Percentiles rank a stretch among this genome's conserved stretches.
Evolutionary conservation across 495 filamentous ascomycete genomes (phyloP).

Genomic region (Hypoxylon lenormandii): DNA sequence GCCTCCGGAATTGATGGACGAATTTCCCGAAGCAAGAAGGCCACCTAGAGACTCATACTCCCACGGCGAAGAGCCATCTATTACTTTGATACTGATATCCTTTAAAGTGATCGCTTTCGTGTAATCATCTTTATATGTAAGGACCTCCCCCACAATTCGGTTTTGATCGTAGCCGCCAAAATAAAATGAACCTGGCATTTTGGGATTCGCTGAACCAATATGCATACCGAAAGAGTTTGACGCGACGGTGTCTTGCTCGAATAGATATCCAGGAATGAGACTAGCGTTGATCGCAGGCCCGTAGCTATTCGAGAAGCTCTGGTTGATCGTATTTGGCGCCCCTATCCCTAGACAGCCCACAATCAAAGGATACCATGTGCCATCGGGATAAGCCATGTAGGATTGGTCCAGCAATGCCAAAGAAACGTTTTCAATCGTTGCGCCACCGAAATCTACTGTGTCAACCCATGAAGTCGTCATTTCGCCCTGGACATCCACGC

Average conservation of each 20-base stretch:
- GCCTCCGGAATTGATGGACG: conserved; percentile 37
- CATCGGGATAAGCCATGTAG: conserved; percentile 50
- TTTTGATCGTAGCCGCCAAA: conserved; percentile 67
- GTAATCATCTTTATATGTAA: conserved; percentile 49
- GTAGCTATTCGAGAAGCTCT: conserved; percentile 42
- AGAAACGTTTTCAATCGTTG: conserved; percentile 41
- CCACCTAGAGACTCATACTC: conserved; percentile 50
- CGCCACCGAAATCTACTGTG: conserved; percentile 34
- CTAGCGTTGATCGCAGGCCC: conserved; percentile 51
- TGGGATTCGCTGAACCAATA: conserved; percentile 61
- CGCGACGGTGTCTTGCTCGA: conserved; percentile 53
- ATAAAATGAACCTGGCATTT: conserved; percentile 58
- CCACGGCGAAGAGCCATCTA: conserved; percentile 60
- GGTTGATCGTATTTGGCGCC: conserved; percentile 49
- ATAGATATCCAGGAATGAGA: conserved; percentile 50
- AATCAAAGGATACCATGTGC: conserved; percentile 51
- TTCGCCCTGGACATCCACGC: conserved; percentile 36
- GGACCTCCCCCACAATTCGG: conserved; percentile 51
- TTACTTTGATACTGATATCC: conserved; percentile 59
- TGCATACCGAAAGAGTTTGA: conserved; percentile 68
- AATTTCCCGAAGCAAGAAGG: conserved; percentile 54
- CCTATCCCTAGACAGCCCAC: conserved; percentile 55
- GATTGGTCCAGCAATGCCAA: conserved; percentile 38
- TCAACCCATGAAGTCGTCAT: conserved; percentile 44
- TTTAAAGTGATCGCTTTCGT: conserved; percentile 51